Base-by-base conservation (phyloP, 2,329 filamentous ascomycete genomes). In the Aspergillus alliaceus region DNA sequence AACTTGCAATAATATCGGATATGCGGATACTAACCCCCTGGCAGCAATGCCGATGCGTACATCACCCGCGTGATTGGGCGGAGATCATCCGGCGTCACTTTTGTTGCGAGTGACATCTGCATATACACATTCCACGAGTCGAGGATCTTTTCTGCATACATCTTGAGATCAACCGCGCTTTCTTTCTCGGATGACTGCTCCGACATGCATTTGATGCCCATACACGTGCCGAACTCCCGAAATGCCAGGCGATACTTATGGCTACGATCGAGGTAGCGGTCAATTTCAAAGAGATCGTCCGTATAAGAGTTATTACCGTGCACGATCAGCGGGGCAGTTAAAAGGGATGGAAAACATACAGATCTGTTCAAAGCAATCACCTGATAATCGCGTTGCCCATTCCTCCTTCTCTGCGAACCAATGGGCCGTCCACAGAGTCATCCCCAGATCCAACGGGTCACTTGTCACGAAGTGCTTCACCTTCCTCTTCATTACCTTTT, bases 401-500 rank as follows among this genome's bases (percentile, higher is more conserved):
- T 70, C 67, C 57, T 84, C 81, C 49, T 67, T 66, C 2, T 74
- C 74, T 0, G 67, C 68, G 57, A 79, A 77, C 69, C 84, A 82
- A 58, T 85, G 82, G 22, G 75, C 75, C 44, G 80, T 80, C 83
- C 84, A 86, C 25, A 86, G 64, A 1, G 82, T 80, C 84, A 86
- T 86, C 0, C 84, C 84, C 42, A 86, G 65, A 63, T 86, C 84
- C n/a, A 85, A 67, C 18, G 79, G 71, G 66, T 85, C 84, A 4
- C 65, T 68, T 27, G 80, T 82, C 3, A 79, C 73, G 40, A 73
- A 76, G 50, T 80, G 66, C 18, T 74, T 67, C 1, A 78, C 78
- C 51, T 79, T 78, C 0, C 73, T 67, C 24, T 69, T 66, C 75
- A 84, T 80, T 3, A 85, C 74, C 11, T 71, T 71, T 49, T 74